Conservation (phyloP, 78 protist species). For the Polysphondylium violaceum region DNA sequence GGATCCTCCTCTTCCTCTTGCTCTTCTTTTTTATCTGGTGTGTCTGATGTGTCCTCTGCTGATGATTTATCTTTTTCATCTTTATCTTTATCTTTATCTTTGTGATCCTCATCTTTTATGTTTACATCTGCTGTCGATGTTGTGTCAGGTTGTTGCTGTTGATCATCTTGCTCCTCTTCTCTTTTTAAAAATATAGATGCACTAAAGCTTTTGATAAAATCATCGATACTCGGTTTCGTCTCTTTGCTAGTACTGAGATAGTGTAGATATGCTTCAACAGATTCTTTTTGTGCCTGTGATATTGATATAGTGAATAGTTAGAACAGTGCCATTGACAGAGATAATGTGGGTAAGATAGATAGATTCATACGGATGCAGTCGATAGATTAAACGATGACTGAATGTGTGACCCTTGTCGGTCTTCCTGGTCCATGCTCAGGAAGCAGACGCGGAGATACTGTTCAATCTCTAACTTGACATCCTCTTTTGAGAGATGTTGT, state of each 20-base stretch:
- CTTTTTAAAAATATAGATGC: too few species aligned
- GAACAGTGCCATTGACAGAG: too few species aligned
- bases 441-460: slow-evolving; percentile 15
- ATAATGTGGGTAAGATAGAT: not conserved
- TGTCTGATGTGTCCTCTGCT: not conserved
- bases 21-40: not conserved
- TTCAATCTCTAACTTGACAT: slow-evolving; percentile 54
- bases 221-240: too few species aligned
- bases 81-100: not conserved
- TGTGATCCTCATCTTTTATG: too few species aligned
- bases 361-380: slow-evolving; percentile 53
- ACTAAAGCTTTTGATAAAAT: too few species aligned
- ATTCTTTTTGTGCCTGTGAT: slow-evolving; percentile 63
- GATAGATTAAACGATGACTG: slow-evolving; percentile 37
- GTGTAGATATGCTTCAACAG: not conserved
- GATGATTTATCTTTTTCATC: not conserved
- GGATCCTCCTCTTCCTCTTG: not conserved
- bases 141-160: too few species aligned
- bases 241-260: too few species aligned
- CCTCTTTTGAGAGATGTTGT: slow-evolving; percentile 39
- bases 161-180: too few species aligned
- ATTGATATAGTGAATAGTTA: not conserved
- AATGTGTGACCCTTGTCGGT: too few species aligned
- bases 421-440: slow-evolving; percentile 48
- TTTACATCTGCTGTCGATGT: too few species aligned